These are phyloP conservation scores for Hymenoscyphus albidus DNA, from an alignment of 2,329 filamentous ascomycete species.

Conservation along the genomic window DNA sequence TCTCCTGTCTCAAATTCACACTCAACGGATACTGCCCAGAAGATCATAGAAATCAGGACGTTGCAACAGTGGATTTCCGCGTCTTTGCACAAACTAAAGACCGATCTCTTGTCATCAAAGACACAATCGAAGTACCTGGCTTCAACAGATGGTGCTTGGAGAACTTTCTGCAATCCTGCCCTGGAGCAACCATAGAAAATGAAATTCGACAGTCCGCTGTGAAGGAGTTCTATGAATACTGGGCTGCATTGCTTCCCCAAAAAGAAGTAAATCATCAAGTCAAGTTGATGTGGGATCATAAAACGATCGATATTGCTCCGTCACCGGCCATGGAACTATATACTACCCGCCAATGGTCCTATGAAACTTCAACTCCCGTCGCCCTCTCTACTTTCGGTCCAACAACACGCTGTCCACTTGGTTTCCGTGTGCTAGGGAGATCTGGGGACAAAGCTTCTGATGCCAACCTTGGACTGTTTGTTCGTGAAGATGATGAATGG, in stretches of 20 bases:
- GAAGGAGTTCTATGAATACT: constrained; percentile 31
- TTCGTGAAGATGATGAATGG: constrained; percentile 37
- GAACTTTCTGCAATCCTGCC: constrained; percentile 31
- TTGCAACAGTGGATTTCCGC: constrained; percentile 46
- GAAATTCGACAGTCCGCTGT: constrained; percentile 39
- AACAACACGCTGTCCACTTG: constrained; percentile 29
- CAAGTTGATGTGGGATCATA: constrained; percentile 31
- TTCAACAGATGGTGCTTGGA: constrained; percentile 18
- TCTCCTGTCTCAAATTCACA: constrained; percentile 37
- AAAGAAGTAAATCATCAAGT: constrained; percentile 23
- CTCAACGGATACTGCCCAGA: constrained; percentile 38
- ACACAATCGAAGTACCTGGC: constrained; percentile 26
- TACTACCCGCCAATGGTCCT: constrained; percentile 18
- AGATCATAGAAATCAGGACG: constrained; percentile 43
- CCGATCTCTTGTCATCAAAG: constrained; percentile 11
- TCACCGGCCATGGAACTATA: constrained; percentile 13
- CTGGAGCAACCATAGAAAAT: constrained; percentile 39
- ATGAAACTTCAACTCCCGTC: constrained; percentile 19
- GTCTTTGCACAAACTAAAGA: constrained; percentile 45
- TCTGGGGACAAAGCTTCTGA: constrained; percentile 40
- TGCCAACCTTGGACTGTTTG: constrained; percentile 40
- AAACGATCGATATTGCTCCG: constrained; percentile 18
- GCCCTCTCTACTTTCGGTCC: constrained; percentile 28
- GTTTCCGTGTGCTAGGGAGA: constrained; percentile 35
- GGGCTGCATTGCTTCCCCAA: constrained; percentile 30